Conservation (phyloP, 2,329 filamentous ascomycete genomes). For the Aspergillus sp. region DNA sequence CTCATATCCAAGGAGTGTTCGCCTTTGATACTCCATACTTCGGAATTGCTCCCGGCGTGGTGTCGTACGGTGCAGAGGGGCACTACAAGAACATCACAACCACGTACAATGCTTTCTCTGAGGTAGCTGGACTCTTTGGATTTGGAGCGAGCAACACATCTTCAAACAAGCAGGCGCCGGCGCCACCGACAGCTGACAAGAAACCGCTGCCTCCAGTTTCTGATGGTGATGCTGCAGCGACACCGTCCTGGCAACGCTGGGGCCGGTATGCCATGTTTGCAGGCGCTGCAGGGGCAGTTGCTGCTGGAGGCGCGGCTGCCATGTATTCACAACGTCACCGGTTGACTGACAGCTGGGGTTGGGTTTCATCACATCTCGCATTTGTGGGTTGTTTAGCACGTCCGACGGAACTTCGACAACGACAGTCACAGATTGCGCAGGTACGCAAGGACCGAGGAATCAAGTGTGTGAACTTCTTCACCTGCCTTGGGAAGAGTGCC, state of each 20-base stretch:
- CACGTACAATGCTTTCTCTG: conserved; percentile 70
- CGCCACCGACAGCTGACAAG: conserved; percentile 18
- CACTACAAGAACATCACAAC: conserved; percentile 77
- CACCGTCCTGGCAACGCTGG: conserved; percentile 73
- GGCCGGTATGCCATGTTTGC: conserved; percentile 84
- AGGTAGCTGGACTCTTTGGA: conserved; percentile 66
- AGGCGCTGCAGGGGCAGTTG: conserved; percentile 77
- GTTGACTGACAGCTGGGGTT: conserved; percentile 74
- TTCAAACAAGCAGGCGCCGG: conserved; percentile 17
- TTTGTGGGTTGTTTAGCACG: conserved; percentile 89
- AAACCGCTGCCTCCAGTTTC: conserved; percentile 36
- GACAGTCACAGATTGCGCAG: conserved; percentile 70
- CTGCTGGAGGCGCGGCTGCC: conserved; percentile 80
- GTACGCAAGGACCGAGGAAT: conserved; percentile 69
- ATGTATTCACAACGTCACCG: conserved; percentile 85
- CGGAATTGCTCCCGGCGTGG: conserved; percentile 55
- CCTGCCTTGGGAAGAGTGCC: conserved; percentile 74
- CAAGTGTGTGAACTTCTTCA: conserved; percentile 87
- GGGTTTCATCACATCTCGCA: conserved; percentile 88
- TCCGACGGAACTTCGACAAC: conserved; percentile 77
- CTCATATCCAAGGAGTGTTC: conserved; percentile 85
- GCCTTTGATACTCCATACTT: conserved; percentile 92
- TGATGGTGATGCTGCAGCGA: conserved; percentile 51
- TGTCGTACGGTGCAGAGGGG: conserved; percentile 70
- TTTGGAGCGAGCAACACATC: conserved; percentile 57